Percentiles rank a stretch among this genome's conserved stretches.
phyloP scores from a whole-genome alignment of 257 asterid species.

The Asclepias syriaca region DNA sequence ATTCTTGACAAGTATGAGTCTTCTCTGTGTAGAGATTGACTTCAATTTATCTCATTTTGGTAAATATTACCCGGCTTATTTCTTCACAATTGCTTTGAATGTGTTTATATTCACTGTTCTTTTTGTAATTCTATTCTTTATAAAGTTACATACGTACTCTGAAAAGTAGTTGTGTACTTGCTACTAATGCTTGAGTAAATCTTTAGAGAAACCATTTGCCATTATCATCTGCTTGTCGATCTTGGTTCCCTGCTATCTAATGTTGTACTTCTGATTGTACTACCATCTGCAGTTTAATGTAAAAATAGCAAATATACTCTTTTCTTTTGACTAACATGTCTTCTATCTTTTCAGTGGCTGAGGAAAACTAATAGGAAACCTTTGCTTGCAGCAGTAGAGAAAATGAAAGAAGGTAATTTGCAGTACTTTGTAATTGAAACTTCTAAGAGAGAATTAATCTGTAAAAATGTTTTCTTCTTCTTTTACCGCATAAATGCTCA shows the following conservation, averaged over 20 bases:
- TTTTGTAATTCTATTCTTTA: not conserved
- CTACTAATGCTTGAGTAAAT: not conserved
- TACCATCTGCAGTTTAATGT: not conserved
- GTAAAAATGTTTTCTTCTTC: not conserved
- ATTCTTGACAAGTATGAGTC: not conserved
- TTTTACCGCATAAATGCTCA: not conserved
- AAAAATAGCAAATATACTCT: not conserved
- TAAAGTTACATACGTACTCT: not conserved
- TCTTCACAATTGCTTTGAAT: not conserved
- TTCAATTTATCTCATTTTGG: not conserved
- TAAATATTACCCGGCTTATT: not conserved
- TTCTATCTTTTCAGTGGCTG: slow-evolving; percentile 67
- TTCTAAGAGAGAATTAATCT: not conserved
- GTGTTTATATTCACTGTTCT: not conserved
- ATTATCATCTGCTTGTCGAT: not conserved
- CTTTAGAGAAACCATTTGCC: not conserved
- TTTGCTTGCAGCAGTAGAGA: slow-evolving; percentile 83
- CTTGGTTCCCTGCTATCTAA: not conserved
- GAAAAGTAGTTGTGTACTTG: not conserved
- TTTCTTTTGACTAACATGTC: slow-evolving; percentile 12
- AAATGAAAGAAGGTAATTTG: slow-evolving; percentile 53
- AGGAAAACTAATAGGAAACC: slow-evolving; percentile 76
- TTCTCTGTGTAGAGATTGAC: not conserved
- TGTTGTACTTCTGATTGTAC: not conserved
- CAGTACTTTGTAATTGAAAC: not conserved